Conservation (phyloP, 176 grass and related monocot genomes). For the Carex myosuroides region DNA sequence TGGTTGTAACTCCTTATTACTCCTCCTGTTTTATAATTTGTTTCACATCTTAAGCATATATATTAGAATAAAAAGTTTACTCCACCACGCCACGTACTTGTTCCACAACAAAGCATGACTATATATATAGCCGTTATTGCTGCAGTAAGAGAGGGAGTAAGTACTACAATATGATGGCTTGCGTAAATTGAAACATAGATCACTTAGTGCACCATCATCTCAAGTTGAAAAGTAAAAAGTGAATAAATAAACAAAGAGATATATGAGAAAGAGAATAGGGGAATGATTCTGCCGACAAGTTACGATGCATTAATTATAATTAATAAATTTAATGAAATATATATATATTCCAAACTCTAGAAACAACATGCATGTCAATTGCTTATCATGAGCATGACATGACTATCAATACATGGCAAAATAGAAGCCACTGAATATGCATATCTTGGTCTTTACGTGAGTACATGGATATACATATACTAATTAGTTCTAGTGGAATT, state of each 20-base stretch:
- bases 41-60: too few species aligned
- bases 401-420: conserved; percentile 12
- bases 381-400: conserved; percentile 17
- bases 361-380: conserved; percentile 18
- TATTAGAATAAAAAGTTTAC: too few species aligned
- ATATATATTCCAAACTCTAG: background rate
- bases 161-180: background rate
- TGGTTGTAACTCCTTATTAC: too few species aligned
- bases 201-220: background rate
- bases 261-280: background rate
- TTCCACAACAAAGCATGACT: too few species aligned
- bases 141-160: background rate
- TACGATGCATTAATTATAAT: background rate
- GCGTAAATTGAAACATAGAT: background rate
- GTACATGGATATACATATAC: conserved; percentile 9
- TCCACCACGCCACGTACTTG: too few species aligned
- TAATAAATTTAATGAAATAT: background rate
- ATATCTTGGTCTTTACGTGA: conserved; percentile 19
- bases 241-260: background rate
- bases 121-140: background rate
- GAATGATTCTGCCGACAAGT: conserved; percentile 21
- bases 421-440: conserved; percentile 6
- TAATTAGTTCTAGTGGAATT: conserved; percentile 1
- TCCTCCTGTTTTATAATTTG: too few species aligned
- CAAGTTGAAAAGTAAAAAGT: background rate